These are phyloP conservation scores for Chalciporus pseudorubinellus DNA, from an alignment of 768 basidiomycete genomes.

Conservation along the genomic window DNA sequence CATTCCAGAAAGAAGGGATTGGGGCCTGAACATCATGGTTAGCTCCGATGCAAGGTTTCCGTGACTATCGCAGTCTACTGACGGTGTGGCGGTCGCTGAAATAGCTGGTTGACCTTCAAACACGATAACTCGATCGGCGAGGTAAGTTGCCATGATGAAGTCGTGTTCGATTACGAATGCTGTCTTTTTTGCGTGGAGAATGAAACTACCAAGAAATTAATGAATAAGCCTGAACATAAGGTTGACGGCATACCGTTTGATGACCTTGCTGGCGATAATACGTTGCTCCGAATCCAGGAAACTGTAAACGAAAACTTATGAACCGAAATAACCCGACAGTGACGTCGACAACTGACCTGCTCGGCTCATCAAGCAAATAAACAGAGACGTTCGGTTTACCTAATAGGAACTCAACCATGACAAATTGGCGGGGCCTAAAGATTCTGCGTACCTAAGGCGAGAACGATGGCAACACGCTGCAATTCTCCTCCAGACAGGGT, in stretches of 20 bases:
- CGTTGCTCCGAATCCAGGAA: slow-evolving; percentile 99
- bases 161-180: slow-evolving; percentile 99
- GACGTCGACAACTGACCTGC: slow-evolving; percentile 46
- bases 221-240: background rate
- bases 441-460: slow-evolving; percentile 68
- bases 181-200: slow-evolving; percentile 95
- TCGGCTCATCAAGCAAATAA: slow-evolving; percentile 95
- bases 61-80: slow-evolving; percentile 30
- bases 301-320: slow-evolving; percentile 35
- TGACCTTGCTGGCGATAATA: slow-evolving; percentile 96
- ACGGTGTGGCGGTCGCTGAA: slow-evolving; percentile 89
- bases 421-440: background rate
- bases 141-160: slow-evolving; percentile 99
- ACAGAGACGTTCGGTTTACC: slow-evolving; percentile 80
- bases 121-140: slow-evolving; percentile 95
- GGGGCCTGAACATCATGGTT: slow-evolving; percentile 55
- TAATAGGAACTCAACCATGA: slow-evolving; percentile 21
- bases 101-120: slow-evolving; percentile 87
- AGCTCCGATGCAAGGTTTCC: background rate
- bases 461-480: slow-evolving; percentile 94
- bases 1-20: slow-evolving; percentile 94
- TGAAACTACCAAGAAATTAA: slow-evolving; percentile 54
- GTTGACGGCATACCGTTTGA: slow-evolving; percentile 68
- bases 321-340: background rate
- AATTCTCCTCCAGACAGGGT: slow-evolving; percentile 98